Evolutionary conservation across 225 moss, liverwort and hornwort species (phyloP), one percentile per base, ranked within the genome.

Genomic region (Physcomitrium patens): DNA sequence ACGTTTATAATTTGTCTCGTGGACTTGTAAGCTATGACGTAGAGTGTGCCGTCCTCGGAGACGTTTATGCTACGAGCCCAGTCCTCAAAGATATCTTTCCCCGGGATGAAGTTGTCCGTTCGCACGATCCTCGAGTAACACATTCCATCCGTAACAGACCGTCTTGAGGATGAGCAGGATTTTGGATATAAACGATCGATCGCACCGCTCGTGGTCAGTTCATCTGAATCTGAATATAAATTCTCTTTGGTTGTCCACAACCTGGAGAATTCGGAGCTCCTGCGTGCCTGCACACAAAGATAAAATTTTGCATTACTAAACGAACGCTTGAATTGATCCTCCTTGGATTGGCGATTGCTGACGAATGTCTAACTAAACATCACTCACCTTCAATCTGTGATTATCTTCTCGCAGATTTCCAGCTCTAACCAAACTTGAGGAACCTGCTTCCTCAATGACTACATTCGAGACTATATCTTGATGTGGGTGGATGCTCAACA

Each of bases 11-110:
- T 78, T 26, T 75, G 82, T 24, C 82, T 70, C 15, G 82, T 78
- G 9, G 75, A 74, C 26, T 75, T 82, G 42, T 78, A 82, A 8
- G 82, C 82, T 10, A 82, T 82, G 78, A 82, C 82, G 61, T 78
- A 82, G 15, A 82, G 75, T 13, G 82, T 82, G 41, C 82, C 75
- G 17, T 82, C 82, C 75, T 78, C 78, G 0, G 82, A 82, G 37
- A 82, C 82, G 1, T 82, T 82, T 41, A 78, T 78, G 15, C 78
- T 82, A 5, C 82, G 78, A 31, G 82, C 78, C 82, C 78, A 78
- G 54, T 82, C 82, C 78, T 82, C 82, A 55, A 75, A 82, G 2
- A 82, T 20, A 27, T 82, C 78, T 55, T 71, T 82, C 18, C 78
- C 61, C 0, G 78, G 82, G 13, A 78, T 61, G 67, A 82, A 82